Percentiles rank a stretch among this genome's conserved stretches.
These are phyloP conservation scores for Microdochium paspali DNA, from an alignment of 2,329 filamentous ascomycete genomes.

Conservation along the genomic window DNA sequence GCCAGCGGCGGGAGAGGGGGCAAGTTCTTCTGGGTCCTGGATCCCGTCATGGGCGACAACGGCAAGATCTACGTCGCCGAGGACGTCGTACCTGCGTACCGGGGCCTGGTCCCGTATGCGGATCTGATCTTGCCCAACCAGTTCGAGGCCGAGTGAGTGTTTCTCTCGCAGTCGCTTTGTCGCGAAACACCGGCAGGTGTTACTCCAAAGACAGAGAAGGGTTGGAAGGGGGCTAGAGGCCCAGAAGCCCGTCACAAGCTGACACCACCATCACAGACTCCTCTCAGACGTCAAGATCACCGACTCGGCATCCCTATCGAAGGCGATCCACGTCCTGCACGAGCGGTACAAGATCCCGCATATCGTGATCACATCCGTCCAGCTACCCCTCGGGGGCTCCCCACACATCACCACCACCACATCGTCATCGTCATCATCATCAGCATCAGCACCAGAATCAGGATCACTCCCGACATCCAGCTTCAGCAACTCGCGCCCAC, in stretches of 20 bases:
- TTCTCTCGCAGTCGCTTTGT: too few relatives aligned
- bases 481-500: constrained; percentile 56
- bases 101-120: constrained; percentile 65
- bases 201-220: too few relatives aligned
- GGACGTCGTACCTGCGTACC: constrained; percentile 87
- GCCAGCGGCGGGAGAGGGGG: constrained; percentile 40
- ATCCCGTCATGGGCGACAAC: constrained; percentile 98
- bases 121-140: constrained; percentile 94
- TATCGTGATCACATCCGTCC: constrained; percentile 85
- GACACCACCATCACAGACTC: constrained; percentile 41
- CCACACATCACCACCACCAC: too few relatives aligned
- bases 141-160: constrained; percentile 86
- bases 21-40: constrained; percentile 91
- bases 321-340: constrained; percentile 72
- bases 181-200: too few relatives aligned
- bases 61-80: constrained; percentile 84
- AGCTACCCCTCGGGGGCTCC: constrained; percentile 45
- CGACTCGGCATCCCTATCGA: constrained; percentile 61
- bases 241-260: neutral
- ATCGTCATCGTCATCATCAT: too few relatives aligned
- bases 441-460: too few relatives aligned
- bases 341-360: constrained; percentile 69
- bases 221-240: too few relatives aligned
- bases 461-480: constrained; percentile 54
- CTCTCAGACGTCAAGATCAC: constrained; percentile 78